Conservation (phyloP, 352 stramenopile species). For the Globisporangium middletonii region DNA sequence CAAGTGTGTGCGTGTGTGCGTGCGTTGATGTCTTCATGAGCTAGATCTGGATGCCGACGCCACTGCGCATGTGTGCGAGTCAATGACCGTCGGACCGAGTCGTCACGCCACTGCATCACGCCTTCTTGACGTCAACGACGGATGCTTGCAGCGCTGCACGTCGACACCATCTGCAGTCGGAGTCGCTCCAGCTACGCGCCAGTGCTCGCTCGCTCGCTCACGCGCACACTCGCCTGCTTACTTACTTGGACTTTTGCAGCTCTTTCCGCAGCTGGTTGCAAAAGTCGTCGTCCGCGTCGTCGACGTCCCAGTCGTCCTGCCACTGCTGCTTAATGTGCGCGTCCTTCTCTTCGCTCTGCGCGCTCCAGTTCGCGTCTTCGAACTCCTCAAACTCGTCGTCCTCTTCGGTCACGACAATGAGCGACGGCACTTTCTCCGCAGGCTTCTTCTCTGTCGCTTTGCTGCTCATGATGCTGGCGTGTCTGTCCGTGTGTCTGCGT, state of each 20-base stretch:
- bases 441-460: conserved; percentile 12
- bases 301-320: conserved; percentile 92
- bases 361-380: conserved; percentile 74
- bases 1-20: no score
- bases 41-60: no score
- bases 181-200: neutral
- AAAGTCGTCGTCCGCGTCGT: conserved; percentile 91
- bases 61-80: no score
- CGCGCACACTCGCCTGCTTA: neutral
- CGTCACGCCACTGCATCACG: no score
- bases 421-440: conserved; percentile 52
- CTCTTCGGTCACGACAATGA: conserved; percentile 83
- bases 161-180: no score
- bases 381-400: conserved; percentile 90
- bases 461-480: conserved; percentile 19
- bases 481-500: conserved; percentile 13
- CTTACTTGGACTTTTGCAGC: conserved; percentile 79
- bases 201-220: neutral
- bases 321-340: conserved; percentile 86
- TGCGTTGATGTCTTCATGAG: no score
- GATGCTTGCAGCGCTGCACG: no score
- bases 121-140: no score
- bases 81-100: no score
- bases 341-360: conserved; percentile 72
- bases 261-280: conserved; percentile 90